Percentiles rank a stretch among this genome's conserved stretches.
These are phyloP conservation scores for Daldinia childiae DNA, from an alignment of 495 filamentous ascomycete species.

Conservation along the genomic window DNA sequence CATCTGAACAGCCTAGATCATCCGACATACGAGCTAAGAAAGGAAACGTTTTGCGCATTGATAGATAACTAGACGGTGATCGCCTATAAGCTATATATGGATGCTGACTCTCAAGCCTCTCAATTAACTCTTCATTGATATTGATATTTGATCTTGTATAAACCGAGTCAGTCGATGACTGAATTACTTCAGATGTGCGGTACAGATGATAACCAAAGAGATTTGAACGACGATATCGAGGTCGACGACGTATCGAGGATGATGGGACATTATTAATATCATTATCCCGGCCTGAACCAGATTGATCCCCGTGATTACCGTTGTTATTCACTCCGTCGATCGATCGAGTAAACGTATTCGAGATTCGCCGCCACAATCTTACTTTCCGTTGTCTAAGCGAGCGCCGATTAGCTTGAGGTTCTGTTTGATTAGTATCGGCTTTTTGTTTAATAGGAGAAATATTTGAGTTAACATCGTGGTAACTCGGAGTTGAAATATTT, in stretches of 20 bases:
- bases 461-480: not conserved
- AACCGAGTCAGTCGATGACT: constrained; percentile 13
- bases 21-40: constrained; percentile 32
- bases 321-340: constrained; percentile 24
- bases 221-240: constrained; percentile 24
- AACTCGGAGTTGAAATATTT: constrained; percentile 6
- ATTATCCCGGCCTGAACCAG: not conserved
- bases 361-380: constrained; percentile 41
- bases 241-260: constrained; percentile 10
- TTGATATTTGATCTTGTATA: constrained; percentile 4
- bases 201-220: constrained; percentile 30
- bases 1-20: constrained; percentile 14
- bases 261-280: not conserved
- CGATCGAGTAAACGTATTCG: constrained; percentile 35
- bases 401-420: constrained; percentile 17
- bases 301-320: not conserved
- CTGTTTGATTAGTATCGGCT: not conserved
- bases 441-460: constrained; percentile 2
- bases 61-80: constrained; percentile 5
- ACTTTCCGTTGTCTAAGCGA: constrained; percentile 28
- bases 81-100: constrained; percentile 3
- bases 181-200: constrained; percentile 26
- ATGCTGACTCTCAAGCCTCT: constrained; percentile 12
- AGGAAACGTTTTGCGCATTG: constrained; percentile 26
- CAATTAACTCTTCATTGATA: constrained; percentile 14